Evolutionary conservation across 805 yeast genomes (phyloP).

Genomic region (Metschnikowia henanensis): DNA sequence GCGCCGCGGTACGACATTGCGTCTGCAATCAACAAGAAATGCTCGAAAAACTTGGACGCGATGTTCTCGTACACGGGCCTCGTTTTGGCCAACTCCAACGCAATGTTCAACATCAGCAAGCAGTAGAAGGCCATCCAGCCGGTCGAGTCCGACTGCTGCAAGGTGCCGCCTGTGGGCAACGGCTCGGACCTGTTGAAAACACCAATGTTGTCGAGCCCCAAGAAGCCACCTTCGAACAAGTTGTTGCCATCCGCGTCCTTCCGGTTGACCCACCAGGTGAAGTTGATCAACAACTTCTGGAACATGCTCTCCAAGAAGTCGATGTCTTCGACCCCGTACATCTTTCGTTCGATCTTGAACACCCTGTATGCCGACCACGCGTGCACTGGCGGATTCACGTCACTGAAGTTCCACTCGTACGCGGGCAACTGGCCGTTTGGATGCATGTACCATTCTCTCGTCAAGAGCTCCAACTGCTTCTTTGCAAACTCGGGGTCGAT

Average conservation of each 20-base stretch:
- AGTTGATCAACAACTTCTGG: constrained; percentile 84
- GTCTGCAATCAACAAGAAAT: constrained; percentile 86
- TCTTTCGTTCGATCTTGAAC: constrained; percentile 81
- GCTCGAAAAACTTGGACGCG: constrained; percentile 93
- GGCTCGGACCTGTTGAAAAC: constrained; percentile 92
- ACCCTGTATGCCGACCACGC: constrained; percentile 94
- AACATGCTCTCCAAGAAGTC: constrained; percentile 88
- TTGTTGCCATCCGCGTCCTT: constrained; percentile 86
- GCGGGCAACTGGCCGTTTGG: constrained; percentile 98
- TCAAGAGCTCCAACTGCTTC: constrained; percentile 78
- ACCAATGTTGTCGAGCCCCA: constrained; percentile 92
- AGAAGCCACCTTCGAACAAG: constrained; percentile 91
- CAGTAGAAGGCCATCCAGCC: constrained; percentile 98
- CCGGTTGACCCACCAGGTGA: constrained; percentile 97
- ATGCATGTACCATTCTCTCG: constrained; percentile 97
- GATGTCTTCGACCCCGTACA: constrained; percentile 79
- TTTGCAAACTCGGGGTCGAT: constrained; percentile 92
- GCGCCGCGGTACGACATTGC: constrained; percentile 77
- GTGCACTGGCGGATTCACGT: constrained; percentile 97
- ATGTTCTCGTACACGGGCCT: constrained; percentile 88
- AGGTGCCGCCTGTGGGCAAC: constrained; percentile 84
- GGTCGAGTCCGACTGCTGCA: constrained; percentile 94
- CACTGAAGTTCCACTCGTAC: constrained; percentile 93
- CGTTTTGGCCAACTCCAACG: constrained; percentile 83
- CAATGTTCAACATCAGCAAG: constrained; percentile 88